These are phyloP conservation scores for Thielaviopsis ethacetica DNA, from an alignment of 2,329 filamentous ascomycete species.

Conservation along the genomic window DNA sequence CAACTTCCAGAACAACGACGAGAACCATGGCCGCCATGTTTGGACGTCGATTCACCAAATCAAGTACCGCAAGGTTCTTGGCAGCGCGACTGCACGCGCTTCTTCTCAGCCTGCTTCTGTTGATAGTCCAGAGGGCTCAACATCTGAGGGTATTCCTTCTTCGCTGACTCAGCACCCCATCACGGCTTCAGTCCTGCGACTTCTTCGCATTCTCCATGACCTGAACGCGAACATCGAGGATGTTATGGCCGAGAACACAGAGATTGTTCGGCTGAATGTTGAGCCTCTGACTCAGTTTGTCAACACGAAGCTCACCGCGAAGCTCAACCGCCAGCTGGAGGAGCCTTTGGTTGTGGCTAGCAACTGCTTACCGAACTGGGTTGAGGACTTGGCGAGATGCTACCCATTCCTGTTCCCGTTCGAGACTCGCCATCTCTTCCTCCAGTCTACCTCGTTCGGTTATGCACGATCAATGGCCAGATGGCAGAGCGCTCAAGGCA, in stretches of 20 bases:
- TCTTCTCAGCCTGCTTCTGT: constrained; percentile 23
- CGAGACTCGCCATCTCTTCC: constrained; percentile 87
- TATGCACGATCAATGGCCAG: constrained; percentile 94
- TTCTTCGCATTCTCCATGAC: constrained; percentile 82
- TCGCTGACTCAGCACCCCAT: constrained; percentile 72
- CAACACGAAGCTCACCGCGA: constrained; percentile 95
- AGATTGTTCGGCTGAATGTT: constrained; percentile 50
- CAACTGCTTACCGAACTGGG: constrained; percentile 90
- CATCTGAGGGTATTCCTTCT: constrained; percentile 48
- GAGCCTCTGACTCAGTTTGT: constrained; percentile 90
- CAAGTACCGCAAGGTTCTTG: constrained; percentile 74
- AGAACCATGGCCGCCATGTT: constrained; percentile 45
- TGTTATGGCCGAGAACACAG: constrained; percentile 64
- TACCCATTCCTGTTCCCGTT: constrained; percentile 98
- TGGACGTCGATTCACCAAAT: constrained; percentile 87
- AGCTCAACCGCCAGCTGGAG: constrained; percentile 90
- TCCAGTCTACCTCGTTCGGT: constrained; percentile 95
- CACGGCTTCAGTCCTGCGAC: constrained; percentile 70
- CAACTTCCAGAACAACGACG: constrained; percentile 23
- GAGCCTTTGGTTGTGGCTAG: constrained; percentile 95
- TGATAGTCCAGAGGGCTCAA: constrained; percentile 17
- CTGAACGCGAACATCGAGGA: constrained; percentile 90
- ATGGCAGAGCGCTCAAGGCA: constrained; percentile 83
- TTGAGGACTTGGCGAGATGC: constrained; percentile 78
- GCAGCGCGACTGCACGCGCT: constrained; percentile 58